These are phyloP conservation scores for Fusarium lyarnte DNA, from an alignment of 2,329 filamentous ascomycete species.

Conservation along the genomic window DNA sequence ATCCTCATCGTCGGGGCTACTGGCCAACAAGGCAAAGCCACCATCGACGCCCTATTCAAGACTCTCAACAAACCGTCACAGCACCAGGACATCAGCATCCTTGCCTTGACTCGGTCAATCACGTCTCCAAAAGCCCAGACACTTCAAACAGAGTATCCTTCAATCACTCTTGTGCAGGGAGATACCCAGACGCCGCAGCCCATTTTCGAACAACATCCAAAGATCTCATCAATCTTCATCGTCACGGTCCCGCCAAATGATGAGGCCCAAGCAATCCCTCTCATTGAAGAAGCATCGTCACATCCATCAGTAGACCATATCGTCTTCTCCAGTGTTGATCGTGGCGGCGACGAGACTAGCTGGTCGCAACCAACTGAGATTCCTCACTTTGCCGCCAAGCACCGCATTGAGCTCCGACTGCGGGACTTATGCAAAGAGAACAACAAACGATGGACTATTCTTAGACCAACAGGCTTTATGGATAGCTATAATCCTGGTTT, in stretches of 20 bases:
- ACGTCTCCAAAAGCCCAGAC: neutral
- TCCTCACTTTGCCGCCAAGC: conserved; percentile 33
- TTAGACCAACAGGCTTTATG: conserved; percentile 44
- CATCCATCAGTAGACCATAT: conserved; percentile 26
- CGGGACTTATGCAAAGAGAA: neutral
- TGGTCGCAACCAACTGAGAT: conserved; percentile 26
- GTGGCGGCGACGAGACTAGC: conserved; percentile 14
- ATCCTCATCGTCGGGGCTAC: conserved; percentile 26
- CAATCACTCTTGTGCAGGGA: conserved; percentile 19
- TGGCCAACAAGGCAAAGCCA: conserved; percentile 31
- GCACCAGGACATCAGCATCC: neutral
- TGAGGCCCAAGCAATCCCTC: conserved; percentile 36
- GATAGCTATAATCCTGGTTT: conserved; percentile 39
- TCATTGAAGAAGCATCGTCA: conserved; percentile 36
- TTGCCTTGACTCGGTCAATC: conserved; percentile 16
- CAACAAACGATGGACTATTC: conserved; percentile 37
- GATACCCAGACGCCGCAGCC: neutral
- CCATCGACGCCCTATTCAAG: conserved; percentile 13
- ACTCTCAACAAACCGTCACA: neutral
- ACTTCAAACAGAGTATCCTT: neutral
- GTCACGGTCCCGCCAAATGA: conserved; percentile 43
- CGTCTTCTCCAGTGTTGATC: conserved; percentile 32
- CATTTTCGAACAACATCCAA: conserved; percentile 35
- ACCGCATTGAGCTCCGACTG: conserved; percentile 25
- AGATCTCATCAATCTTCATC: conserved; percentile 39